Conservation (phyloP, 148 eudicot genomes). For the Fagopyrum esculentum region DNA sequence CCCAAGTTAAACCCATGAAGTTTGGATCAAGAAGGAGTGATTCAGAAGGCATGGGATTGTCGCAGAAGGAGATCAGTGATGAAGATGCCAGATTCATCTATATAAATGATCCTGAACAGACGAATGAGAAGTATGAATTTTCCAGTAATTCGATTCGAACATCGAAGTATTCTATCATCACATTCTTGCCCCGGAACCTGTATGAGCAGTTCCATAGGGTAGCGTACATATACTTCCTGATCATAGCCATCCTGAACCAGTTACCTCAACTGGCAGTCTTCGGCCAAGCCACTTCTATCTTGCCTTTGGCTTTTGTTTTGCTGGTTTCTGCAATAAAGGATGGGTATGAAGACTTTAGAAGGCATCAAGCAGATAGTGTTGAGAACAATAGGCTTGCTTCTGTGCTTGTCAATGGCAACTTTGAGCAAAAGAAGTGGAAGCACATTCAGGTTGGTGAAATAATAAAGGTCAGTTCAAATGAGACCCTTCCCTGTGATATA, state of each 20-base stretch:
- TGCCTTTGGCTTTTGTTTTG: constrained; percentile 89
- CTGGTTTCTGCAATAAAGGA: constrained; percentile 89
- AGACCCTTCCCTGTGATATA: constrained; percentile 88
- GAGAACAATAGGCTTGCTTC: constrained; percentile 77
- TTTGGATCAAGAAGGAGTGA: constrained; percentile 71
- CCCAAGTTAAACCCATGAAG: constrained; percentile 43
- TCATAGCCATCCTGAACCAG: constrained; percentile 86
- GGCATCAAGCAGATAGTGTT: constrained; percentile 83
- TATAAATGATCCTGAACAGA: constrained; percentile 63
- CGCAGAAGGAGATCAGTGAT: constrained; percentile 79
- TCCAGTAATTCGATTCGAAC: constrained; percentile 76
- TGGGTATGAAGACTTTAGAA: constrained; percentile 97
- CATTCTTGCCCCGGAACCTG: constrained; percentile 87
- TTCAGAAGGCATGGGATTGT: constrained; percentile 55
- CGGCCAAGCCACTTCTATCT: constrained; percentile 86
- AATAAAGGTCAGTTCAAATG: constrained; percentile 62
- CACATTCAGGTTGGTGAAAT: constrained; percentile 81
- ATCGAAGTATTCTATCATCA: constrained; percentile 73
- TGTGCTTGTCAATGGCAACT: constrained; percentile 49
- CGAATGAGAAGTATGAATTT: constrained; percentile 68
- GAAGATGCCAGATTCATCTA: constrained; percentile 73
- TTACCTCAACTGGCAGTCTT: constrained; percentile 97
- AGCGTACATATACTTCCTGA: constrained; percentile 85
- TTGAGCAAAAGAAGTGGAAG: constrained; percentile 78
- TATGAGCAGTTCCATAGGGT: constrained; percentile 94